Evolutionary conservation across 768 basidiomycete species (phyloP).

Genomic region (Amanita muscaria): DNA sequence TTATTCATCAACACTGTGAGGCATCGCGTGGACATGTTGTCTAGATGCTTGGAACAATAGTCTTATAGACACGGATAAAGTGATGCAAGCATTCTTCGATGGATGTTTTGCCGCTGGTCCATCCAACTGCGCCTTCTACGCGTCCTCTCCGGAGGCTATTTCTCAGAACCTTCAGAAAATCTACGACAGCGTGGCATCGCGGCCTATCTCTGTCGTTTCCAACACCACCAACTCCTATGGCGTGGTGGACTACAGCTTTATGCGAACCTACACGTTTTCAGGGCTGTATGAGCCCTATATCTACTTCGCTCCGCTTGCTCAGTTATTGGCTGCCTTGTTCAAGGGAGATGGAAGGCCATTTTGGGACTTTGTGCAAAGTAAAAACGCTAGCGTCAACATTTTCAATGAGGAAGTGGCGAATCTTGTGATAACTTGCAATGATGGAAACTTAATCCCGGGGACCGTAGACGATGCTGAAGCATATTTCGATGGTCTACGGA

Average conservation of each 20-base stretch:
- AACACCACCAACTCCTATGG: slow-evolving; percentile 20
- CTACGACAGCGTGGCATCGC: slow-evolving; percentile 13
- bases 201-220: slow-evolving; percentile 26
- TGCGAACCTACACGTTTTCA: slow-evolving; percentile 25
- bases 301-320: neutral
- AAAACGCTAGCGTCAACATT: too few relatives aligned
- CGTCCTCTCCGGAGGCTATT: slow-evolving; percentile 25
- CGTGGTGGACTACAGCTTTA: slow-evolving; percentile 26
- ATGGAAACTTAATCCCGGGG: slow-evolving; percentile 23
- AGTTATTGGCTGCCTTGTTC: neutral
- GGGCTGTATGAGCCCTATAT: slow-evolving; percentile 24
- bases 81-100: slow-evolving; percentile 25
- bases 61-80: slow-evolving; percentile 30
- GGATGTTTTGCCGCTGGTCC: slow-evolving; percentile 31
- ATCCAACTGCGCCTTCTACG: slow-evolving; percentile 29
- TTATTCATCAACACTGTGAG: neutral
- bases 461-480: slow-evolving; percentile 20
- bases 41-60: slow-evolving; percentile 29
- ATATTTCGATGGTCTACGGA: slow-evolving; percentile 19
- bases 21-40: neutral
- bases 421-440: slow-evolving; percentile 24
- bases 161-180: slow-evolving; percentile 26
- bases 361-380: too few relatives aligned
- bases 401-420: too few relatives aligned
- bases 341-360: neutral